Conservation (phyloP, 1,284 basidiomycete genomes). For the Ceratobasidium sp. region DNA sequence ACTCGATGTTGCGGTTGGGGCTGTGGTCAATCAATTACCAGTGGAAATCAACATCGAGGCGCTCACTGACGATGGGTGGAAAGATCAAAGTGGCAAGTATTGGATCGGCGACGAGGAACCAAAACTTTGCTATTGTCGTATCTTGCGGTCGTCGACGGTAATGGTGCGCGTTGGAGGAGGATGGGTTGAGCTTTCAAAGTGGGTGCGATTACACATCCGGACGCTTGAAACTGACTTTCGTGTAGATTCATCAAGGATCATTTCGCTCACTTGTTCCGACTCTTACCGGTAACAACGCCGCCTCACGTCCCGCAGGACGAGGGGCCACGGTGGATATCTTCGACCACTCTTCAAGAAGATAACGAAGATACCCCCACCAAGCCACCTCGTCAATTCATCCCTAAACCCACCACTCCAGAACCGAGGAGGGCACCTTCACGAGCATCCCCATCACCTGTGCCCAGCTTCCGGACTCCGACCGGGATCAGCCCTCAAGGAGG, state of each 20-base stretch:
- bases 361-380: constrained; percentile 49
- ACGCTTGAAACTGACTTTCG: background rate
- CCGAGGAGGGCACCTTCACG: constrained; percentile 49
- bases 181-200: constrained; percentile 92
- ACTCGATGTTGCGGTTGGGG: constrained; percentile 89
- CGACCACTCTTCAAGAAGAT: constrained; percentile 69
- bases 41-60: constrained; percentile 85
- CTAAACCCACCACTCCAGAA: constrained; percentile 57
- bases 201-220: constrained; percentile 47
- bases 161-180: constrained; percentile 96
- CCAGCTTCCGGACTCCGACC: constrained; percentile 46
- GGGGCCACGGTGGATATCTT: constrained; percentile 83
- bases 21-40: constrained; percentile 87
- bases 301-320: constrained; percentile 54
- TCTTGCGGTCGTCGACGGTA: constrained; percentile 88
- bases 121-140: constrained; percentile 89
- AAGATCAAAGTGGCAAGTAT: constrained; percentile 91
- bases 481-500: constrained; percentile 57
- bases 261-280: constrained; percentile 78
- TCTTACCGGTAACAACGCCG: constrained; percentile 66
- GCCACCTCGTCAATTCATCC: constrained; percentile 45
- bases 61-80: constrained; percentile 77
- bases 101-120: constrained; percentile 92
- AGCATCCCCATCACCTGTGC: constrained; percentile 55
- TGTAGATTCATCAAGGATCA: constrained; percentile 83